Base-by-base conservation (phyloP, 768 basidiomycete genomes). In the Lactarius deliciosus region DNA sequence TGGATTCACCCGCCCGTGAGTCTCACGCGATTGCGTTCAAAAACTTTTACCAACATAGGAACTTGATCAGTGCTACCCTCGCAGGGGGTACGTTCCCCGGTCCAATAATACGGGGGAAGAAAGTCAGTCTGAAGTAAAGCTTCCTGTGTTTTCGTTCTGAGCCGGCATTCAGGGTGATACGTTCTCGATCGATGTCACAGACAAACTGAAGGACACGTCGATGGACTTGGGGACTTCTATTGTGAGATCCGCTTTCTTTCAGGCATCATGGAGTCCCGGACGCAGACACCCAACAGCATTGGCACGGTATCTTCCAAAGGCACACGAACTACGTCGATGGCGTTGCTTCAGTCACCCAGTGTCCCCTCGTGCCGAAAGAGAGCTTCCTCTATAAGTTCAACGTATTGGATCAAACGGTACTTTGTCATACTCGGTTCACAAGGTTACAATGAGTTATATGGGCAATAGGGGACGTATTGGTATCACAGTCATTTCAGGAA, bases 1-100 rank as follows among this genome's bases (percentile, higher is more conserved):
- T 55, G 75, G 75, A 0, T 72, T 53, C 53, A 9, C 4, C 25
- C 74, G 75, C 50, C n/a, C 64, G 68, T 69, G 36, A 16, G 64
- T 30, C 20, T 6, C 50, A 30, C 28, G 7, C 6, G 5, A 1
- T 15, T 20, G 28, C 30, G 10, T 18, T 30, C 18, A 16, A 56
- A 30, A 20, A 8, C 13, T 54, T 9, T 22, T 15, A 38, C n/a
- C 30, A 5, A 28, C 10, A 58, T 16, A 30, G 30, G 28, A 10
- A 50, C n/a, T 22, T 22, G 9, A 50, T 50, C 28, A 67, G 66
- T 38, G 40, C 61, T 22, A 16, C 25, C 20, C 66, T 67, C 22
- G 66, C 61, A 5, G 66, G 30, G 9, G 40, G 20, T 16, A 36
- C 5, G 1, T 65, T 68, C 16, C 67, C 67, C 8, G 64, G 67